Evolutionary conservation across 768 basidiomycete species (phyloP).

Genomic region (Piloderma croceum): DNA sequence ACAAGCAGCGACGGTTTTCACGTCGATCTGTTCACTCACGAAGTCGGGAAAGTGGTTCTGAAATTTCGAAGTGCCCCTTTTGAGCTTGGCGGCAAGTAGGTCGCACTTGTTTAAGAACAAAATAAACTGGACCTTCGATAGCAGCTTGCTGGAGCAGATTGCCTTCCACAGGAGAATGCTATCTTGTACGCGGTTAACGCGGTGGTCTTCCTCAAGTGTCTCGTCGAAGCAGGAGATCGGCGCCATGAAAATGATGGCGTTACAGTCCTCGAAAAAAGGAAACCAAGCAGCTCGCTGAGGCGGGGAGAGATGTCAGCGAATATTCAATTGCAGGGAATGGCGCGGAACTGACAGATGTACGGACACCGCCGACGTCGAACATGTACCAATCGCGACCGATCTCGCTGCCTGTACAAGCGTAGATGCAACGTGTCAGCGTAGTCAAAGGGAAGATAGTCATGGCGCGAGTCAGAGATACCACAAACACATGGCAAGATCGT

Average conservation of each 20-base stretch:
- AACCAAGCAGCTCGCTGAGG: too few species aligned
- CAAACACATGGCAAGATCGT: too few species aligned
- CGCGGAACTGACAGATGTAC: slow-evolving; percentile 46
- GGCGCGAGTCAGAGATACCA: too few species aligned
- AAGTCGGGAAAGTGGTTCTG: slow-evolving; percentile 61
- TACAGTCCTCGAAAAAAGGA: slow-evolving; percentile 73
- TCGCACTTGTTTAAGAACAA: slow-evolving; percentile 69
- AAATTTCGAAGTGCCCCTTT: slow-evolving; percentile 50
- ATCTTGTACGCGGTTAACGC: slow-evolving; percentile 70
- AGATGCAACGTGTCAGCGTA: too few species aligned
- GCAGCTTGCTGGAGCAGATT: slow-evolving; percentile 59
- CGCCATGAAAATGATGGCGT: slow-evolving; percentile 76
- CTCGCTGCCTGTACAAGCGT: slow-evolving; percentile 21
- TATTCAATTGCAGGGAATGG: slow-evolving; percentile 3
- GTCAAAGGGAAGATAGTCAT: too few species aligned
- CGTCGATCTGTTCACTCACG: slow-evolving; percentile 65
- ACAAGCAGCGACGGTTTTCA: slow-evolving; percentile 60
- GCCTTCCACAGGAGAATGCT: slow-evolving; percentile 67
- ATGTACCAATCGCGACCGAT: slow-evolving; percentile 59
- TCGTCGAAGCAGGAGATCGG: slow-evolving; percentile 85
- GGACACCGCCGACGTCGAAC: slow-evolving; percentile 73
- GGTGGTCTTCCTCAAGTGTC: slow-evolving; percentile 69
- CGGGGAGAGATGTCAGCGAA: too few species aligned
- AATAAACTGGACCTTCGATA: slow-evolving; percentile 55
- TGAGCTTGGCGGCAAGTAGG: slow-evolving; percentile 58